Evolutionary conservation across 352 stramenopile genomes (phyloP).

Genomic region (Phytophthora boehmeriae): DNA sequence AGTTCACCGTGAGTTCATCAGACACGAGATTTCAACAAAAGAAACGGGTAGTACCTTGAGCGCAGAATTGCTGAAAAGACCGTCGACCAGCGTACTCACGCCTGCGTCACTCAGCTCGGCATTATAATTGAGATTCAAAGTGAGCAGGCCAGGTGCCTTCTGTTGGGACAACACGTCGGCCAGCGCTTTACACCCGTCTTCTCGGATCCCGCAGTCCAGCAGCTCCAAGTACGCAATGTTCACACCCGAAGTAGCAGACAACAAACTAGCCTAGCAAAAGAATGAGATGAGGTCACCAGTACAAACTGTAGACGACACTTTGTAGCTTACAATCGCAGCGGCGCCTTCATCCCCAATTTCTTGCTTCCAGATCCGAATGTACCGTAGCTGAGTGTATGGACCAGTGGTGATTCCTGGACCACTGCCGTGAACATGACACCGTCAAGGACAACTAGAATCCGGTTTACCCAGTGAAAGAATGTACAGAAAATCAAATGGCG

Average conservation of each 20-base stretch:
- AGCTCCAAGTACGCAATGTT: constrained; percentile 84
- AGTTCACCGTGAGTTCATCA: not conserved
- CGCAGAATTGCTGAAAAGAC: constrained; percentile 68
- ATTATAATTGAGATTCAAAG: constrained; percentile 83
- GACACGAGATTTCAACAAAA: not conserved
- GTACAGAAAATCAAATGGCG: not conserved
- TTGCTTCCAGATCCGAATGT: constrained; percentile 86
- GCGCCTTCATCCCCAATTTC: constrained; percentile 78
- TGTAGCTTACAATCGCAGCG: constrained; percentile 53
- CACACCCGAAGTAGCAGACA: constrained; percentile 51
- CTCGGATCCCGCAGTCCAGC: constrained; percentile 75
- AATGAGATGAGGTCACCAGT: too few species aligned
- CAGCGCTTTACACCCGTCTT: constrained; percentile 62
- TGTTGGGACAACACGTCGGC: constrained; percentile 53
- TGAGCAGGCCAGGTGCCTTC: constrained; percentile 64
- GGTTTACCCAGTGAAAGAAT: too few species aligned
- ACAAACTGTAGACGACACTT: not conserved
- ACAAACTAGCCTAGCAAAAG: constrained; percentile 40
- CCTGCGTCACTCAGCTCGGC: constrained; percentile 59
- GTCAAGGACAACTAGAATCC: constrained; percentile 62
- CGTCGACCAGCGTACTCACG: constrained; percentile 58
- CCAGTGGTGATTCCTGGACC: constrained; percentile 68
- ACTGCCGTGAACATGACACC: constrained; percentile 46
- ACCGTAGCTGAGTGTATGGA: constrained; percentile 69
- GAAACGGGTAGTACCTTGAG: constrained; percentile 53